These are phyloP conservation scores for Cordyceps pruinosa DNA, from an alignment of 2,329 filamentous ascomycete species.

Conservation along the genomic window DNA sequence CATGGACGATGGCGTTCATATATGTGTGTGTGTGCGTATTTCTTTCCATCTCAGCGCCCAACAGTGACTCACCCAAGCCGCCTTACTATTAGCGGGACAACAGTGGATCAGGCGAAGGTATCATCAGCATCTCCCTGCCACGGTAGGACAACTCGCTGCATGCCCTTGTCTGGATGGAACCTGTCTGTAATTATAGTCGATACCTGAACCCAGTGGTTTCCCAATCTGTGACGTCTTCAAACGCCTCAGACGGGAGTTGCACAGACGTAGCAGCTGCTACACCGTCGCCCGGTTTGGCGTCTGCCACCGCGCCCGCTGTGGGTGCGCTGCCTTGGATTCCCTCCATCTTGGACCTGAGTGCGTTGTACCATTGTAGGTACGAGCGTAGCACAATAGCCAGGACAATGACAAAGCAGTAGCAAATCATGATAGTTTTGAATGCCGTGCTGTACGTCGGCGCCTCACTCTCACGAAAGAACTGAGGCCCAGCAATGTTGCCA, in stretches of 20 bases:
- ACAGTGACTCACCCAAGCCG: too few relatives aligned
- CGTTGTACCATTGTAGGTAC: slow-evolving; percentile 42
- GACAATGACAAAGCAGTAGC: slow-evolving; percentile 43
- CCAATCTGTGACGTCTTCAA: slow-evolving; percentile 55
- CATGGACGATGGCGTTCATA: too few relatives aligned
- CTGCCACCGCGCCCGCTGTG: slow-evolving; percentile 32
- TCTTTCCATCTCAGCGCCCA: too few relatives aligned
- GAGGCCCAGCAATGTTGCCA: slow-evolving; percentile 50
- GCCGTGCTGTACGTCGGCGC: slow-evolving; percentile 46
- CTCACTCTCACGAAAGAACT: slow-evolving; percentile 45
- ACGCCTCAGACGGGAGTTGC: slow-evolving; percentile 37
- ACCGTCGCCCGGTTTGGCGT: slow-evolving; percentile 26
- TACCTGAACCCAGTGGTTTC: slow-evolving; percentile 53
- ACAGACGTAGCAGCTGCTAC: slow-evolving; percentile 22
- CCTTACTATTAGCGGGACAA: too few relatives aligned
- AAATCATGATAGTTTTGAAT: slow-evolving; percentile 49
- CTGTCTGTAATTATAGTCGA: slow-evolving; percentile 35
- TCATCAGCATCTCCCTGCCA: too few relatives aligned
- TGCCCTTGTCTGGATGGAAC: too few relatives aligned
- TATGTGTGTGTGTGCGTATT: too few relatives aligned
- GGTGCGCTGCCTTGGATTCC: slow-evolving; percentile 39
- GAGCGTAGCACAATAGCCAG: slow-evolving; percentile 37
- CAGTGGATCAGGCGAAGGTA: too few relatives aligned
- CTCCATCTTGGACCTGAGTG: slow-evolving; percentile 33
- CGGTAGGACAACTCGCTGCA: too few relatives aligned